Evolutionary conservation across 345 rosid species (phyloP), one percentile per base, ranked within the genome.

Genomic region (Brassica juncea): DNA sequence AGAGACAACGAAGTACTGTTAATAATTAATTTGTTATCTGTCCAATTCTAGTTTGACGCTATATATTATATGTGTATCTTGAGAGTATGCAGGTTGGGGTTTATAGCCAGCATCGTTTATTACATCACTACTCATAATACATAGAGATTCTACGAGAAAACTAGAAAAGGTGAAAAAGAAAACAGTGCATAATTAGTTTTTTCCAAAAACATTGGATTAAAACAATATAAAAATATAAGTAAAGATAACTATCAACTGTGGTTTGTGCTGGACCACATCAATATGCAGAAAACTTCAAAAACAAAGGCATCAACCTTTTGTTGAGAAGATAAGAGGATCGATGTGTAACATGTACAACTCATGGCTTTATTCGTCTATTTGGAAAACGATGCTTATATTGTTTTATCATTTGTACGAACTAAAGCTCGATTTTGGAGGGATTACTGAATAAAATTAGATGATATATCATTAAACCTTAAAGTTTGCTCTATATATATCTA

Each of bases 211-310:
- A 47, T n/a, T 52, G 21, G 57, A 52, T 52, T 52, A n/a, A 52
- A 52, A 52, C 19, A 52, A 52, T 5, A 52, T n/a, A n/a, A 52
- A 52, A 15, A 6, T 54, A 54, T 47, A 4, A 47, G 6, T 14
- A 52, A 49, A 49, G 16, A 54, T 54, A 54, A 54, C 60, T 54
- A 54, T 54, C 25, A 6, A 54, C 60, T 16, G 16, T 54, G 25
- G 82, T 58, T 55, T 30, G 35, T 65, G 49, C 30, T 78, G 82
- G 82, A 78, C 82, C 82, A 78, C 82, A 58, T 66, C 82, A 78
- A 78, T 72, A 72, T 30, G 77, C 73, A 78, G 73, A 78, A 72
- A 66, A 72, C 9, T 14, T 66, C 68, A 72, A 66, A 78, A 72
- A 57, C 72, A 72, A 78, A 78, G 68, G 77, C 68, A 78, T 78